Evolutionary conservation across 768 basidiomycete species (phyloP), one percentile per base, ranked within the genome.

Genomic region (Holtermanniella nyarrowii): DNA sequence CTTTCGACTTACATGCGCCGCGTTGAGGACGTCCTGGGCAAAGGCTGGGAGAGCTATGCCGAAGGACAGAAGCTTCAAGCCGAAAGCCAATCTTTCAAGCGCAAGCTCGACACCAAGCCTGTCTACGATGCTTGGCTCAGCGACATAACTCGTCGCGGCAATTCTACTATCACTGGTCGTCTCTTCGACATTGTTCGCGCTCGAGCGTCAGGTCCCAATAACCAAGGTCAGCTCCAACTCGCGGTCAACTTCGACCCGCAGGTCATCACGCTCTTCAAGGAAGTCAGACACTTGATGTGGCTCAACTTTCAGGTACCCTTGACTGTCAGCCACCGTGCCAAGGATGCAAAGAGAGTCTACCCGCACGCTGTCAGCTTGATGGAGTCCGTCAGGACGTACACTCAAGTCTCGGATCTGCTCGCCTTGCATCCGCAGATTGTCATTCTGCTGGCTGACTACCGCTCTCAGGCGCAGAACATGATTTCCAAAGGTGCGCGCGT

Each of bases 21-120:
- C 14, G 93, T 97, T 46, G 95, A 97, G 66, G 93, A 97, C 69
- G 95, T 99, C 2, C 82, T 99, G 5, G 76, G 93, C 4, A 93
- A 89, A 72, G 93, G 89, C 5, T 99, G 95, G 93, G 91, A 96
- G 65, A 82, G 89, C 54, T 97, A 99, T 61, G 91, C 93, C n/a
- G 95, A 99, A 63, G 95, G 95, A 4, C 90, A 96, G 72, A 93
- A 90, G 62, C 83, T 99, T 1, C 89, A 96, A 63, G 83, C 84
- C 24, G 95, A 97, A 72, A 84, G 82, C 43, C 75, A 80, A 3
- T 85, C 88, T 0, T 99, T 99, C 79, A 82, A 88, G 43, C 87
- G 86, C 72, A 99, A 97, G 73, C 83, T 97, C 44, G 90, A 97
- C 67, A 95, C 91, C 0, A 78, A 83, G 10, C 86, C 88, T 0